Percentiles rank a stretch among this genome's conserved stretches.
These are phyloP conservation scores for Babesia ovata DNA, from an alignment of 169 alveolate species.

Conservation along the genomic window DNA sequence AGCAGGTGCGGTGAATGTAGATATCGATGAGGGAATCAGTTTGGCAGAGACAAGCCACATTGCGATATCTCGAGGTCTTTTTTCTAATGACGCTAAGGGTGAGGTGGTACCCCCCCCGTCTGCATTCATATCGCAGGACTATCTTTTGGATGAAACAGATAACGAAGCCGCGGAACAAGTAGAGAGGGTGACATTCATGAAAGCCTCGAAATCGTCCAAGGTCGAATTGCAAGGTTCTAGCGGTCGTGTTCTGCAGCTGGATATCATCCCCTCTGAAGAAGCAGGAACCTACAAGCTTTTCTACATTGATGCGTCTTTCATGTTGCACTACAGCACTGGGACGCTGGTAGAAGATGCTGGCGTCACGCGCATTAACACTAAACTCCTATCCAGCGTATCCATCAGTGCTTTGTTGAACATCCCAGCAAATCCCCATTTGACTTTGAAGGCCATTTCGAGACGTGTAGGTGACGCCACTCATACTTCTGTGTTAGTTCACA, in stretches of 20 bases:
- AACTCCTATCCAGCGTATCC: not conserved
- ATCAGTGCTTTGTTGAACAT: not conserved
- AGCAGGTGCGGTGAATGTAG: not conserved
- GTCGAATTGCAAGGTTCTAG: not conserved
- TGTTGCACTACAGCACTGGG: constrained; percentile 1
- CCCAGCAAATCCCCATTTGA: not conserved
- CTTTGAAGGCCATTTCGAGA: not conserved
- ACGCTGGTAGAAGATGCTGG: not conserved
- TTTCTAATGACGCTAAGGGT: not conserved
- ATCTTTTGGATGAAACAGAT: not conserved
- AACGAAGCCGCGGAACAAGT: not conserved
- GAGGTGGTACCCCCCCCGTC: not conserved
- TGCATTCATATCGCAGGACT: no score
- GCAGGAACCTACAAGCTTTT: not conserved
- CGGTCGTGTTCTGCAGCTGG: constrained; percentile 1
- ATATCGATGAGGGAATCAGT: no score
- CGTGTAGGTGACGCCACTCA: not conserved
- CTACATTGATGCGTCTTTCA: constrained; percentile 11
- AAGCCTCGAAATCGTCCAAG: not conserved
- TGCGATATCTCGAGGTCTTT: no score
- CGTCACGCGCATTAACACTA: not conserved
- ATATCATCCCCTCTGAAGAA: not conserved
- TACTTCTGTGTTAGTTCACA: constrained; percentile 10
- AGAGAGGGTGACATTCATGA: not conserved
- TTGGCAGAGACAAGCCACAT: no score